Percentiles rank a stretch among this genome's conserved stretches.
Evolutionary conservation across 306 rosid genomes (phyloP).

Genomic region (Rosa persica): DNA sequence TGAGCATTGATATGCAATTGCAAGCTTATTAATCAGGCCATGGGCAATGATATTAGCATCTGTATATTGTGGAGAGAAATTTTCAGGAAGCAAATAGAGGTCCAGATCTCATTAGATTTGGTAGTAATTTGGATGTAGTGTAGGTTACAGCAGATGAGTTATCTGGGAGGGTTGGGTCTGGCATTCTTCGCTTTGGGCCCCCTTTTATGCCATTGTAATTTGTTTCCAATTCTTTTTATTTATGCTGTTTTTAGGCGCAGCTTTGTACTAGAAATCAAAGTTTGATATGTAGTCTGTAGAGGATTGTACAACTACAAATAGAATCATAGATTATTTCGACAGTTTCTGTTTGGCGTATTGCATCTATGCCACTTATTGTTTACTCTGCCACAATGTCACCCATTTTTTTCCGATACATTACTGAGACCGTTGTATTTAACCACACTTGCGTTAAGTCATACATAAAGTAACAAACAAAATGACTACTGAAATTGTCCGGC

Average conservation of each 20-base stretch:
- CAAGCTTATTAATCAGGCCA: conserved; percentile 25
- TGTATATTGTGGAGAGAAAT: conserved; percentile 71
- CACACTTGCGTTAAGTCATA: too few relatives aligned
- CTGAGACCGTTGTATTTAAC: too few relatives aligned
- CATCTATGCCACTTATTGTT: not conserved
- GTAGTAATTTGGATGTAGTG: conserved; percentile 34
- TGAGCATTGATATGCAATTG: conserved; percentile 51
- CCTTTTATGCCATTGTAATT: conserved; percentile 26
- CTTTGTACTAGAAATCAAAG: conserved; percentile 28
- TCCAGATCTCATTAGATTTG: conserved; percentile 26
- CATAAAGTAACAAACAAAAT: too few relatives aligned
- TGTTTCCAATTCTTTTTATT: conserved; percentile 4
- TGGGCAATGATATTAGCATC: conserved; percentile 32
- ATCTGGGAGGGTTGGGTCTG: conserved; percentile 27
- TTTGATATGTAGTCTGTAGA: conserved; percentile 24
- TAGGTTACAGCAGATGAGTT: conserved; percentile 43
- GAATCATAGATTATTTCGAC: conserved; percentile 24
- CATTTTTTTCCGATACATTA: too few relatives aligned
- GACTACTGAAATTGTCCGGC: too few relatives aligned
- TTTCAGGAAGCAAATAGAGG: conserved; percentile 32
- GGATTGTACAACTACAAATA: conserved; percentile 24
- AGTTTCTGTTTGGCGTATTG: not conserved
- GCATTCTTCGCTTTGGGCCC: conserved; percentile 41
- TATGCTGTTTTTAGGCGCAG: conserved; percentile 4
- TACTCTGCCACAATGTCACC: too few relatives aligned